phyloP scores from a whole-genome alignment of 768 basidiomycete species.

The Rhizopogon roseolus region DNA sequence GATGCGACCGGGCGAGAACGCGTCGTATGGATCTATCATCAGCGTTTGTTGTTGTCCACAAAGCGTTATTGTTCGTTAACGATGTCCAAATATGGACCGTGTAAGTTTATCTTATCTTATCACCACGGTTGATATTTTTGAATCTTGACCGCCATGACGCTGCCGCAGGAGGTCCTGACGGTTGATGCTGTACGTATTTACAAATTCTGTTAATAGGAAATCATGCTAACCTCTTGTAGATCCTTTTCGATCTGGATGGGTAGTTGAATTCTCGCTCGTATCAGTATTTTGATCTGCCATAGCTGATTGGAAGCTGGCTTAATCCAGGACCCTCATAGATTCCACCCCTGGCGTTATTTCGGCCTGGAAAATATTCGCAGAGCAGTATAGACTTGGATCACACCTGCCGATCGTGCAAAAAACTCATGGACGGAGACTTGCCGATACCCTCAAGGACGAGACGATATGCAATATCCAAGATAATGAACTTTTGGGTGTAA shows the following conservation, averaged over 20 bases:
- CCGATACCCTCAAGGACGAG: slow-evolving; percentile 68
- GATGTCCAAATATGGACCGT: too few species aligned
- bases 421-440: slow-evolving; percentile 72
- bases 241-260: slow-evolving; percentile 73
- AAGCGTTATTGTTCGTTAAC: too few species aligned
- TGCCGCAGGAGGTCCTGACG: slow-evolving; percentile 23
- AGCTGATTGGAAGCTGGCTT: background rate
- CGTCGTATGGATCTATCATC: background rate
- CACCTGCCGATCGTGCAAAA: slow-evolving; percentile 47
- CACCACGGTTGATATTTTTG: background rate
- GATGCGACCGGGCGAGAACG: background rate
- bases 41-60: background rate
- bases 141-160: background rate
- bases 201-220: background rate
- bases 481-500: slow-evolving; percentile 50
- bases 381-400: slow-evolving; percentile 52
- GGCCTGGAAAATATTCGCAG: slow-evolving; percentile 70
- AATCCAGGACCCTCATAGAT: slow-evolving; percentile 64
- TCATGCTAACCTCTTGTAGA: slow-evolving; percentile 29
- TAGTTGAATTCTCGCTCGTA: slow-evolving; percentile 13
- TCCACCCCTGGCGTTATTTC: slow-evolving; percentile 79
- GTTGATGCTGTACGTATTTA: slow-evolving; percentile 48
- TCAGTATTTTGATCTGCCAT: background rate
- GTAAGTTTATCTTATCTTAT: background rate
- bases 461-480: slow-evolving; percentile 51